Percentiles rank a stretch among this genome's conserved stretches.
Conservation (phyloP, 2,329 filamentous ascomycete species). For the Septoria petroselini region DNA sequence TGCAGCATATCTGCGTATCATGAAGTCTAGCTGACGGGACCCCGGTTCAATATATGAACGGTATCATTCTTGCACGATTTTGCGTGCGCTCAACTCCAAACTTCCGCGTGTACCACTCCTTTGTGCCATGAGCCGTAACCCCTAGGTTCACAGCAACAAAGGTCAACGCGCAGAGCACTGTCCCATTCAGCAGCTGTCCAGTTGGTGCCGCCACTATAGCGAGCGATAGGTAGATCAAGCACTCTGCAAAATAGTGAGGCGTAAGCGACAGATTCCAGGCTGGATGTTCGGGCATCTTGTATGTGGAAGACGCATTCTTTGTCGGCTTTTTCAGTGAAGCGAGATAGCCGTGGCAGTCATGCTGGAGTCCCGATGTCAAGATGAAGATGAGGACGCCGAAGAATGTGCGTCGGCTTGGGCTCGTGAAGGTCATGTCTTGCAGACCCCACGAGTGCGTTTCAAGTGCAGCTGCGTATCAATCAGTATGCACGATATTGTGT, state of each 20-base stretch:
- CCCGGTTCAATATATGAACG: conserved; percentile 49
- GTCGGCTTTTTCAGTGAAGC: conserved; percentile 38
- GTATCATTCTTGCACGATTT: conserved; percentile 72
- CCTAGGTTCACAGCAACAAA: conserved; percentile 80
- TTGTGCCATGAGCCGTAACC: conserved; percentile 74
- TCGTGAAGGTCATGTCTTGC: conserved; percentile 40
- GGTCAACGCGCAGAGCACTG: conserved; percentile 64
- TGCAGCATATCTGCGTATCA: too few species aligned
- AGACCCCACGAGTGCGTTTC: conserved; percentile 38
- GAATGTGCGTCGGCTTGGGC: conserved; percentile 51
- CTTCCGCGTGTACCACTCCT: conserved; percentile 71
- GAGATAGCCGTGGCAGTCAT: conserved; percentile 55
- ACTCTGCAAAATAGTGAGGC: conserved; percentile 90
- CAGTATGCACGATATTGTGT: conserved; percentile 6
- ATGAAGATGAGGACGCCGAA: conserved; percentile 63
- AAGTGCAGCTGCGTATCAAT: conserved; percentile 32
- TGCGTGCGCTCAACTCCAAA: conserved; percentile 67
- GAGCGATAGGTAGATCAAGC: conserved; percentile 76
- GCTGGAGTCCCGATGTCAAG: conserved; percentile 68
- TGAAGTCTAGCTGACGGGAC: too few species aligned
- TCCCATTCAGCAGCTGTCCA: conserved; percentile 65
- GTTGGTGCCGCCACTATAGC: conserved; percentile 69
- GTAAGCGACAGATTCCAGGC: conserved; percentile 72
- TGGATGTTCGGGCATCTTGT: conserved; percentile 72
- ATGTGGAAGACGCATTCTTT: conserved; percentile 52